These are phyloP conservation scores for Penicillium hesseltinei DNA, from an alignment of 2,329 filamentous ascomycete species.

Conservation along the genomic window DNA sequence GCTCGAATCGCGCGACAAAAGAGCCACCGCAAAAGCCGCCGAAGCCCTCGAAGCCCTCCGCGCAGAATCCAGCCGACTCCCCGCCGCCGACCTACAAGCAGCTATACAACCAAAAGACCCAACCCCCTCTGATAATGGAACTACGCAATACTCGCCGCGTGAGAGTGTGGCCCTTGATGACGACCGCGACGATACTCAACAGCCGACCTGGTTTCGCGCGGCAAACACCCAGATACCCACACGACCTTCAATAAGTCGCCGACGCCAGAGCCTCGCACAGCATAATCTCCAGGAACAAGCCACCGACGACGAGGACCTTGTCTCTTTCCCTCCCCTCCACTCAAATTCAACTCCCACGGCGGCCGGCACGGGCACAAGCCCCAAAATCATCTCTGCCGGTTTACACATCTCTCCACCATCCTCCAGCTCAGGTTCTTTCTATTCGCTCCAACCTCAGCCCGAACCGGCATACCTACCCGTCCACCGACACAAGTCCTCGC, in stretches of 20 bases:
- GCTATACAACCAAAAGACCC: constrained; percentile 6
- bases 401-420: constrained; percentile 44
- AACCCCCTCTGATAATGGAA: constrained; percentile 8
- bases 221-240: constrained; percentile 17
- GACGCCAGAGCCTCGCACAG: constrained; percentile 46
- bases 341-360: constrained; percentile 23
- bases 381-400: constrained; percentile 16
- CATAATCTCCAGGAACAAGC: constrained; percentile 66
- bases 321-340: constrained; percentile 60
- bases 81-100: constrained; percentile 6
- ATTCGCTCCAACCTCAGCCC: constrained; percentile 43
- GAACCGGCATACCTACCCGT: constrained; percentile 34
- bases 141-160: constrained; percentile 3
- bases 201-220: constrained; percentile 20
- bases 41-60: constrained; percentile 20
- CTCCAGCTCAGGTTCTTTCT: constrained; percentile 65
- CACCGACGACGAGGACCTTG: constrained; percentile 78
- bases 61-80: constrained; percentile 9
- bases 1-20: constrained; percentile 37
- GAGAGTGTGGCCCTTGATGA: constrained; percentile 16
- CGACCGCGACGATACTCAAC: constrained; percentile 6
- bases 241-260: constrained; percentile 29
- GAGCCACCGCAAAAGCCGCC: constrained; percentile 19
- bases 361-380: constrained; percentile 12
- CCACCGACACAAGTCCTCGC: constrained; percentile 38